A percentile compares a stretch with the other conserved stretches of the same genome.
Conservation (phyloP, 2,329 filamentous ascomycete genomes). For the Beauveria asiatica region DNA sequence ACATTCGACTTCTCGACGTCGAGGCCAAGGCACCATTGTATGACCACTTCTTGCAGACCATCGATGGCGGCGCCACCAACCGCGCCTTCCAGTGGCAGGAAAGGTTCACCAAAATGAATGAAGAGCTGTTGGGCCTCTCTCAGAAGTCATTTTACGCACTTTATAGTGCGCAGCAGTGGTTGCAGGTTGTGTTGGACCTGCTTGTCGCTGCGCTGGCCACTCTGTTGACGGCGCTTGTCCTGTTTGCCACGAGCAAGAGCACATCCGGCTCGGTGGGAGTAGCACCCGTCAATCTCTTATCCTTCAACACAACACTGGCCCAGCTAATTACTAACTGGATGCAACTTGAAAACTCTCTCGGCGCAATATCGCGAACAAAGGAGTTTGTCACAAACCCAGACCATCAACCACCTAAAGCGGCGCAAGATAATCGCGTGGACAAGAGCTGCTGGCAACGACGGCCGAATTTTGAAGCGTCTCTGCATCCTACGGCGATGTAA, state of each 20-base stretch:
- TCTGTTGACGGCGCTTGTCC: slow-evolving; percentile 25
- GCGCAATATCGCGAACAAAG: slow-evolving; percentile 19
- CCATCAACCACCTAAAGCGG: not conserved
- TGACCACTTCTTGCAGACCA: slow-evolving; percentile 37
- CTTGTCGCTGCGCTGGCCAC: slow-evolving; percentile 36
- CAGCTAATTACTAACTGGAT: slow-evolving; percentile 21
- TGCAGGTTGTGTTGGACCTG: slow-evolving; percentile 36
- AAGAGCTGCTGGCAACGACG: not conserved
- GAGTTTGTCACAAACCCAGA: slow-evolving; percentile 13
- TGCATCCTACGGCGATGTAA: not conserved
- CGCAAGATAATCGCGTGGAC: not conserved
- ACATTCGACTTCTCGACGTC: slow-evolving; percentile 38
- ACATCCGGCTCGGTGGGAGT: slow-evolving; percentile 19
- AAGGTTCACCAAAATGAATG: slow-evolving; percentile 14
- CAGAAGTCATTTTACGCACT: slow-evolving; percentile 38
- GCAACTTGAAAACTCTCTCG: slow-evolving; percentile 20
- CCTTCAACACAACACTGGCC: slow-evolving; percentile 15
- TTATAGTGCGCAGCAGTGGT: slow-evolving; percentile 37
- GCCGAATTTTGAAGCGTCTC: not conserved
- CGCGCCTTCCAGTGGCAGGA: slow-evolving; percentile 37
- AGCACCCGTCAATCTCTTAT: slow-evolving; percentile 5
- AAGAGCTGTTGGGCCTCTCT: slow-evolving; percentile 27
- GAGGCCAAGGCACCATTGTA: slow-evolving; percentile 38
- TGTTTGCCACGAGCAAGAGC: slow-evolving; percentile 16
- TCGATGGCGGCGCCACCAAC: slow-evolving; percentile 36